These are phyloP conservation scores for Fusarium hostae DNA, from an alignment of 2,329 filamentous ascomycete species.

Conservation along the genomic window DNA sequence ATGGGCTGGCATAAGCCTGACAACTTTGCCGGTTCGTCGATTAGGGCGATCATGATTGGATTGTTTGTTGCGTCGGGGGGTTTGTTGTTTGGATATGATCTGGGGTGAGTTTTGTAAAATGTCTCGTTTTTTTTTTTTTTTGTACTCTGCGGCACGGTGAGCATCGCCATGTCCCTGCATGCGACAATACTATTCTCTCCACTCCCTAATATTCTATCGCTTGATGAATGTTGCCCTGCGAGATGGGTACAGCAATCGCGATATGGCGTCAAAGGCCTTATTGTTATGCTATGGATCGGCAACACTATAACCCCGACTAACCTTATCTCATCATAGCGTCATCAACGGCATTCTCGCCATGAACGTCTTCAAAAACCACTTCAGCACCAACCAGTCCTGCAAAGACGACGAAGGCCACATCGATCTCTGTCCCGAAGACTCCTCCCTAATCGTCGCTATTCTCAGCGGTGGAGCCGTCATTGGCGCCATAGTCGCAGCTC, in stretches of 20 bases:
- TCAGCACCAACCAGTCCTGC: constrained; percentile 66
- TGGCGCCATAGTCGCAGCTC: constrained; percentile 76
- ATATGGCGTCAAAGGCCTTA: neutral
- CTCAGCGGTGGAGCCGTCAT: constrained; percentile 83
- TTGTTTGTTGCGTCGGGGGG: constrained; percentile 77
- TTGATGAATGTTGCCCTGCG: neutral
- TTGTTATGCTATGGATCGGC: neutral
- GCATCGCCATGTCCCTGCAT: neutral
- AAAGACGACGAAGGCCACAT: constrained; percentile 49
- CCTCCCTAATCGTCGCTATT: constrained; percentile 82
- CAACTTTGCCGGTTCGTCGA: constrained; percentile 78
- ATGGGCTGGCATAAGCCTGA: constrained; percentile 79
- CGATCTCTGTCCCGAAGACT: constrained; percentile 67
- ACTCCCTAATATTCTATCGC: too few relatives aligned
- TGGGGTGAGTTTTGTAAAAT: constrained; percentile 63
- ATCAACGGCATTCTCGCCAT: constrained; percentile 80
- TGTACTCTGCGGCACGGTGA: constrained; percentile 7
- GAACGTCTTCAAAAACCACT: constrained; percentile 72
- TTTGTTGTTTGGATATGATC: constrained; percentile 76
- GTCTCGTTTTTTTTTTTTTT: constrained; percentile 6
- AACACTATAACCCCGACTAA: constrained; percentile 32
- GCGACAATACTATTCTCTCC: neutral
- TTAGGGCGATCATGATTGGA: constrained; percentile 77
- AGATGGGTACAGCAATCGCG: neutral
- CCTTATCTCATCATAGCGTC: constrained; percentile 46